Evolutionary conservation across 371 early-diverging fungal genomes (phyloP), one percentile per base, ranked within the genome.

Genomic region (Apophysomyces trapeziformis): DNA sequence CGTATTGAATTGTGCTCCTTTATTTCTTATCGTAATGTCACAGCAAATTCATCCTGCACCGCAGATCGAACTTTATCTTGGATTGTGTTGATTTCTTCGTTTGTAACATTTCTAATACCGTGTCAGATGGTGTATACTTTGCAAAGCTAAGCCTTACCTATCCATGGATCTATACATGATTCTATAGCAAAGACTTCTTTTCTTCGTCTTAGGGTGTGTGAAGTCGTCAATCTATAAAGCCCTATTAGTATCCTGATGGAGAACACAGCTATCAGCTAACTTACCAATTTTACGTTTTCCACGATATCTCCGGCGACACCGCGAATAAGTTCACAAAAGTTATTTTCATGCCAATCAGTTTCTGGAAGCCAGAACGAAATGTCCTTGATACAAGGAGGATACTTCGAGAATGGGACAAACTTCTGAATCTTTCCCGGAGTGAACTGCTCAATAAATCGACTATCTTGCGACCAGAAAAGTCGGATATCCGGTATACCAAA

Each of bases 401-500:
- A 94, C 68, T 91, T 92, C 18, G 93, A 92, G 75, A 93, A 95
- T 1, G 93, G 89, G 61, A 85, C 73, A 78, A 95, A 96, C 72
- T 89, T 86, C 43, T 83, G 75, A 50, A 88, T 87, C 41, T 83
- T 72, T 12, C 88, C 89, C 0, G 88, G 82, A 39, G 76, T 72
- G 71, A 99, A 99, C 83, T 98, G 98, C 35, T 74, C 72, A 37
- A 92, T 67, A 80, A 99, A 98, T 6, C 98, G 88, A n/a, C 79
- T 74, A 72, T 99, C 99, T 62, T 85, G 78, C 18, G 90, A 89
- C 99, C 99, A 99, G 75, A 99, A 99, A 56, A 97, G 84, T 11
- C 99, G 90, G 60, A 99, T 99, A 73, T 99, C 99, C 0, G 96
- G 96, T 43, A 99, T 94, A 64, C 89, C 91, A 78, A 95, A 97